Evolutionary conservation across 2,329 filamentous ascomycete genomes (phyloP).

Genomic region (Colletotrichum sojae): DNA sequence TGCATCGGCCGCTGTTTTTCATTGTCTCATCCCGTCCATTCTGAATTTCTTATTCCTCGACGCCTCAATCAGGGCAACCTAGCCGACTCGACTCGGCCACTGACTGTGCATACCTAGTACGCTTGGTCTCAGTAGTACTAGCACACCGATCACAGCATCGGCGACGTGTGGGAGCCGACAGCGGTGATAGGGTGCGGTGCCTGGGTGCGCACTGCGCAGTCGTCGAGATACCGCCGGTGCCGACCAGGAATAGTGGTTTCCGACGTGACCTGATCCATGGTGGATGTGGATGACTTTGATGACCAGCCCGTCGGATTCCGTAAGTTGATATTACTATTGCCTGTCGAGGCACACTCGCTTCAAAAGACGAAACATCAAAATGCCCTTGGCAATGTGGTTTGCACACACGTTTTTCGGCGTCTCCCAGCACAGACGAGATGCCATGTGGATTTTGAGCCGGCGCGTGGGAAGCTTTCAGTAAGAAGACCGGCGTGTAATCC

Average conservation of each 20-base stretch:
- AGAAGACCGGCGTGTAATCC: conserved; percentile 9
- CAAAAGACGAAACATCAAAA: neutral
- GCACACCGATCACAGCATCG: conserved; percentile 28
- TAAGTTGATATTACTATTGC: too few relatives aligned
- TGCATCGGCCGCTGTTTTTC: conserved; percentile 23
- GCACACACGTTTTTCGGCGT: neutral
- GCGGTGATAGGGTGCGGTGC: conserved; percentile 8
- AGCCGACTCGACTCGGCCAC: conserved; percentile 12
- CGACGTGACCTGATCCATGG: too few relatives aligned
- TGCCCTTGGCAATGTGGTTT: neutral
- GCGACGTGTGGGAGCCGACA: conserved; percentile 33
- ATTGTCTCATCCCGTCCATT: conserved; percentile 29
- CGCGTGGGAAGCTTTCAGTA: conserved; percentile 19
- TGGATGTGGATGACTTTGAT: too few relatives aligned
- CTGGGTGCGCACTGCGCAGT: too few relatives aligned
- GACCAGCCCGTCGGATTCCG: too few relatives aligned
- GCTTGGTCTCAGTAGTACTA: neutral
- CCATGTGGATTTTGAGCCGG: neutral
- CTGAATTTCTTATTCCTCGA: conserved; percentile 33
- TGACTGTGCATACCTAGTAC: conserved; percentile 5
- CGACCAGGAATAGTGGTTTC: neutral
- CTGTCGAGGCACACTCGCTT: neutral
- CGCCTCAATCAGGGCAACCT: conserved; percentile 14
- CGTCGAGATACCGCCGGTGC: conserved; percentile 11
- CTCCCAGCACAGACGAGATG: neutral